Evolutionary conservation across 2,329 filamentous ascomycete genomes (phyloP).

Genomic region (Myriosclerotinia scirpicola): DNA sequence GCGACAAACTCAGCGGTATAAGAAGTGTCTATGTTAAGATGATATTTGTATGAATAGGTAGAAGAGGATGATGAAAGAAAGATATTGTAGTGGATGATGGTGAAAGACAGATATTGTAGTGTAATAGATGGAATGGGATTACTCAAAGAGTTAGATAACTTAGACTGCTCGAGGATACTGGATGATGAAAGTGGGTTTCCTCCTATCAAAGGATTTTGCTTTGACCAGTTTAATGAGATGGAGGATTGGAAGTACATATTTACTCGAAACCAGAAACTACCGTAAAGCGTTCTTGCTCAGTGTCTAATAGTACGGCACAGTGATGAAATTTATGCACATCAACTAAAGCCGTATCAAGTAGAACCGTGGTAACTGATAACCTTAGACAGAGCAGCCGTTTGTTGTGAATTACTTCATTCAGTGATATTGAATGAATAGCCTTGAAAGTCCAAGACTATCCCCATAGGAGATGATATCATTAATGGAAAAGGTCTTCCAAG

Average conservation of each 20-base stretch:
- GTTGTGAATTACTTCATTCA: neutral
- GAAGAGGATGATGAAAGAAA: neutral
- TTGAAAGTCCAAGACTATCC: neutral
- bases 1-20: neutral
- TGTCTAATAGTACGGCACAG: neutral
- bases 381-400: neutral
- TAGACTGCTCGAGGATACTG: neutral
- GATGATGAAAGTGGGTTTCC: neutral
- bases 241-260: neutral
- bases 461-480: neutral
- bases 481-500: no score
- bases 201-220: neutral
- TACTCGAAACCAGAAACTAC: neutral
- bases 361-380: neutral
- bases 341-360: neutral
- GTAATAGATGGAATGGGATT: neutral
- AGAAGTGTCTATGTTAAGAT: neutral
- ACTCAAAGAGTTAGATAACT: neutral
- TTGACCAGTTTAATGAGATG: neutral
- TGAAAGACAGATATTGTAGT: neutral
- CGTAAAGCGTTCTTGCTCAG: neutral
- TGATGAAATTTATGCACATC: neutral
- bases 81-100: neutral
- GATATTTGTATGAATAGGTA: neutral
- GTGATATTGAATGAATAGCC: neutral